Conservation (phyloP, 1,284 basidiomycete species). For the Fomitiporia mediterranea region DNA sequence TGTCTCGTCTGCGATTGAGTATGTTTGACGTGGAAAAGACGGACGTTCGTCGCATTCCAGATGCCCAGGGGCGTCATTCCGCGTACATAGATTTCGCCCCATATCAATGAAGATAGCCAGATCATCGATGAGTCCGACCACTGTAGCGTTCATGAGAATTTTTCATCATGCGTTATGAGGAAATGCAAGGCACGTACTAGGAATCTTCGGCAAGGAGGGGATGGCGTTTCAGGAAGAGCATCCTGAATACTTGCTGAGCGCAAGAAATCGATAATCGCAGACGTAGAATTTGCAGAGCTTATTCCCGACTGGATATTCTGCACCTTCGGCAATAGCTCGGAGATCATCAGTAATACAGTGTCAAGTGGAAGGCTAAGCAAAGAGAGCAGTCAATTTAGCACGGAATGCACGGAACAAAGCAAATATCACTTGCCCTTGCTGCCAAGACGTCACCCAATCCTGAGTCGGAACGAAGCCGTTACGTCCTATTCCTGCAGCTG, state of each 20-base stretch:
- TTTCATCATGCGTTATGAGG: neutral
- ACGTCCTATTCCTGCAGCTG: constrained; percentile 65
- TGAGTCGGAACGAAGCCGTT: constrained; percentile 92
- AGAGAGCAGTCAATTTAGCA: constrained; percentile 9
- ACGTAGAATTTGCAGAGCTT: constrained; percentile 58
- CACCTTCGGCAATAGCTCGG: constrained; percentile 84
- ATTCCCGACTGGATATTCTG: constrained; percentile 70
- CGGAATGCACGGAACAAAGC: constrained; percentile 8
- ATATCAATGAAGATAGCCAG: constrained; percentile 87
- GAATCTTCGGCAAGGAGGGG: constrained; percentile 67
- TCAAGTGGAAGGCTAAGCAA: constrained; percentile 73
- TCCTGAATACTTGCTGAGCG: constrained; percentile 57
- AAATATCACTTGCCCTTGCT: constrained; percentile 62
- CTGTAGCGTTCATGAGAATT: constrained; percentile 34
- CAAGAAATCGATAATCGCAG: constrained; percentile 67
- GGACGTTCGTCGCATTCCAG: constrained; percentile 84
- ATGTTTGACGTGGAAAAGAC: constrained; percentile 86
- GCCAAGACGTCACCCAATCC: constrained; percentile 92
- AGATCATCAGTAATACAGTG: constrained; percentile 75
- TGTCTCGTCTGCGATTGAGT: constrained; percentile 63
- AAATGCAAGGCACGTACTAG: constrained; percentile 37
- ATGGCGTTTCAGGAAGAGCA: constrained; percentile 66
- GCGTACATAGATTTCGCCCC: constrained; percentile 92
- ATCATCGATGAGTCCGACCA: constrained; percentile 87
- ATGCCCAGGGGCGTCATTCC: constrained; percentile 79